A percentile compares a stretch with the other conserved stretches of the same genome.
Evolutionary conservation across 768 basidiomycete genomes (phyloP).

Genomic region (Boletus coccyginus): DNA sequence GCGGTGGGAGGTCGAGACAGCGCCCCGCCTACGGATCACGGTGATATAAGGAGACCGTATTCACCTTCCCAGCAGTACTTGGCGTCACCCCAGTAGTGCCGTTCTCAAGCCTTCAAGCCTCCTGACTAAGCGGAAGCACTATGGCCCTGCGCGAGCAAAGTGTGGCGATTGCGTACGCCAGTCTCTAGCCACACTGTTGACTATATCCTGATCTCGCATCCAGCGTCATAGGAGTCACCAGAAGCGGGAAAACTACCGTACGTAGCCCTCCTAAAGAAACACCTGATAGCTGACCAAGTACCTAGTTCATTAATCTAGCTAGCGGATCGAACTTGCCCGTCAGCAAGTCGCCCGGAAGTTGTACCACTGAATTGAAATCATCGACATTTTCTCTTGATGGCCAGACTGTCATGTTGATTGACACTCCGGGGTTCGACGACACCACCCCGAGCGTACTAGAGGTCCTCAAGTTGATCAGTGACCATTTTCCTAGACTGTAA

Average conservation of each 20-base stretch:
- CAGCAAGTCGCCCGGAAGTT: constrained; percentile 40
- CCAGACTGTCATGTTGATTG: constrained; percentile 44
- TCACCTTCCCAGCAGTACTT: neutral
- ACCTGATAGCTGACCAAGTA: neutral
- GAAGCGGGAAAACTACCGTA: constrained; percentile 34
- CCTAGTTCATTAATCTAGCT: constrained; percentile 47
- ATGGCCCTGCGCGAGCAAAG: constrained; percentile 17
- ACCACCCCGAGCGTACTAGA: constrained; percentile 42
- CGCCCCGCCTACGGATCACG: constrained; percentile 2
- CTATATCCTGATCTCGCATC: constrained; percentile 3
- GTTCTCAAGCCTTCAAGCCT: neutral
- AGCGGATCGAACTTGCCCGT: constrained; percentile 46
- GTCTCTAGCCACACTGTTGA: neutral
- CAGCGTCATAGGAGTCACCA: constrained; percentile 32
- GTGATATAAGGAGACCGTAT: constrained; percentile 16
- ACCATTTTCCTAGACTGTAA: constrained; percentile 21
- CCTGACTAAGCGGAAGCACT: constrained; percentile 1
- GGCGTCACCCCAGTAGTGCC: neutral
- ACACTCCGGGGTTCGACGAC: constrained; percentile 61
- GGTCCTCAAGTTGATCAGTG: constrained; percentile 46
- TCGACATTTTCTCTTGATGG: constrained; percentile 45
- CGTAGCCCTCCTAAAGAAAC: neutral
- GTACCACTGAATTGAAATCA: constrained; percentile 41
- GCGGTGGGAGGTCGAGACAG: constrained; percentile 3
- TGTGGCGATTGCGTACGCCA: constrained; percentile 27